Base-by-base conservation (phyloP, 495 filamentous ascomycete genomes). In the Zalerion maritima region DNA sequence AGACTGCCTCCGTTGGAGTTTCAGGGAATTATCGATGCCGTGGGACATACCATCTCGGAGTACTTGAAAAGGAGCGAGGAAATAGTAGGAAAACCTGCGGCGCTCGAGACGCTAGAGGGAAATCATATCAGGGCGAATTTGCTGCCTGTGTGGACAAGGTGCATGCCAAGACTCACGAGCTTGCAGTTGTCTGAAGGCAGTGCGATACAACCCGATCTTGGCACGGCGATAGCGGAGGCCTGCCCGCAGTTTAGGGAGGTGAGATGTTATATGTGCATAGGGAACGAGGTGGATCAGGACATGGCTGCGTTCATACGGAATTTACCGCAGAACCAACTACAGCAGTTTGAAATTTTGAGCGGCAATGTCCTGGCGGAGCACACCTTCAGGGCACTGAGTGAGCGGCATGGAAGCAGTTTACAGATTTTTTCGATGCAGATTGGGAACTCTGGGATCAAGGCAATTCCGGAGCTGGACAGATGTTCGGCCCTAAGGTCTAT, bases 181-280 rank as follows among this genome's bases (percentile, higher is more conserved):
- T 43, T 84, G 13, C 55, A 59, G 13, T 47, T 81, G 4, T 68
- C 56, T 41, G 59, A 73, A 33, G 76, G 75, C 4, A 57, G 53
- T 15, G 55, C 67, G 12, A 58, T 86, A 0, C 58, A 50, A 24
- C 50, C 59, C 20, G 60, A 64, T 22, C 55, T 58, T 5, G 64
- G 63, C 9, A 44, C 45, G 6, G 55, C 64, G n/a, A 64, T 86
- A 18, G 45, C 52, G 10, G 36, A 57, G 21, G 54, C 67, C 40
- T 86, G 78, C 34, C 70, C 65, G 2, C 41, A 60, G 6, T 78
- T 86, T 39, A 57, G 66, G 23, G 55, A 64, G 18, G 41, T 86
- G 12, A 64, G 55, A 13, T 69, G 77, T 29, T 75, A 59, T 32
- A 47, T 37, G 23, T 57, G 39, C 26, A 16, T 36, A 8, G 44